phyloP scores from a whole-genome alignment of 169 alveolate species.

The Plasmodium sp. region DNA sequence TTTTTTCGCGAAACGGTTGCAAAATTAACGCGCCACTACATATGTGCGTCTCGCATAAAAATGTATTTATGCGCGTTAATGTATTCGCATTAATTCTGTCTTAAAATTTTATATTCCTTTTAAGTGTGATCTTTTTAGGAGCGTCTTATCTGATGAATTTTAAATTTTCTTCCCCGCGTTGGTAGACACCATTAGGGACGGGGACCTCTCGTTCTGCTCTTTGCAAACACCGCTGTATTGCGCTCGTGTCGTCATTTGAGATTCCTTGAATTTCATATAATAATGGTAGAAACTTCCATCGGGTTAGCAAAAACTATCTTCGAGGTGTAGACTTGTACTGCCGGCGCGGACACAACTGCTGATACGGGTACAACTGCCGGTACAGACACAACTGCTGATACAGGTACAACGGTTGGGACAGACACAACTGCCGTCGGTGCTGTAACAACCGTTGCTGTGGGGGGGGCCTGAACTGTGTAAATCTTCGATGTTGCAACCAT shows the following conservation, averaged over 20 bases:
- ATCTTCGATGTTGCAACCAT: constrained; percentile 15
- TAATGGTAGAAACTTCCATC: constrained; percentile 19
- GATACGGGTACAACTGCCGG: constrained; percentile 3
- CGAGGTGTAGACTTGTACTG: constrained; percentile 5
- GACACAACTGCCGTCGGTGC: background rate
- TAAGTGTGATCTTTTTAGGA: background rate
- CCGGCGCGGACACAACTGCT: constrained; percentile 26
- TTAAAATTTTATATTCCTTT: background rate
- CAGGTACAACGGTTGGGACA: background rate
- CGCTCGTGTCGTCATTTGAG: background rate
- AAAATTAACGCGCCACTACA: background rate
- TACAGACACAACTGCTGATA: background rate
- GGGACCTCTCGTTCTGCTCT: background rate
- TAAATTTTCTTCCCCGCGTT: background rate
- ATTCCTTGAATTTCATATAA: constrained; percentile 8
- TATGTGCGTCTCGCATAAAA: background rate
- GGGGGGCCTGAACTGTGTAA: constrained; percentile 7
- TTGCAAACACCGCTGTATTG: background rate
- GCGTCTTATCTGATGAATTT: background rate
- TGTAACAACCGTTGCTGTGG: constrained; percentile 8
- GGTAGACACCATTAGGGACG: background rate
- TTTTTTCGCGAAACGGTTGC: background rate
- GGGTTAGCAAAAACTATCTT: constrained; percentile 28
- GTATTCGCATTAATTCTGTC: background rate
- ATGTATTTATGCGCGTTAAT: background rate